A percentile compares a stretch with the other conserved stretches of the same genome.
Conservation (phyloP, 306 rosid genomes). For the Senna siamea region DNA sequence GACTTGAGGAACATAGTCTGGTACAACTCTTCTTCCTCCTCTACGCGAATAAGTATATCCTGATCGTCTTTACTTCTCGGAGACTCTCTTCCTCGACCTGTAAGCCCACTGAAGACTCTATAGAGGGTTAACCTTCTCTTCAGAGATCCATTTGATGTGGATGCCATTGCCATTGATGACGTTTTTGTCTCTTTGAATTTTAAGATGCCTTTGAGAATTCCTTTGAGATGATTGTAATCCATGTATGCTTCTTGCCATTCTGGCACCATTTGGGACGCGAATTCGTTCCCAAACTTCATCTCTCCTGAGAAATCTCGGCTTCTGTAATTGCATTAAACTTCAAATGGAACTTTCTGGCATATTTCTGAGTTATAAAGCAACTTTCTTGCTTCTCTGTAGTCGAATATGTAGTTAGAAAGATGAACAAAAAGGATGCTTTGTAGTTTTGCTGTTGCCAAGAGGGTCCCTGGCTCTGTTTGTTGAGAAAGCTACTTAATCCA, state of each 20-base stretch:
- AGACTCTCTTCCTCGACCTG: constrained; percentile 41
- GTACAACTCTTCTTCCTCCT: constrained; percentile 42
- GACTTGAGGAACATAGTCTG: constrained; percentile 58
- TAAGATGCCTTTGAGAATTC: constrained; percentile 47
- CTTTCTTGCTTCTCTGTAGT: too few species aligned
- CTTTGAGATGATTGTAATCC: constrained; percentile 66
- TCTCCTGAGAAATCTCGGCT: not conserved
- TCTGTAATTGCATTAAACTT: constrained; percentile 26
- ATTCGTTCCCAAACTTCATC: constrained; percentile 87
- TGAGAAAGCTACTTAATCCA: too few species aligned
- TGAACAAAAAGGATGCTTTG: too few species aligned
- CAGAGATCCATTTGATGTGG: constrained; percentile 52
- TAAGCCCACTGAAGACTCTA: constrained; percentile 77
- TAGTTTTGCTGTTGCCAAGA: too few species aligned
- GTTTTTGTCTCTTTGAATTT: constrained; percentile 26
- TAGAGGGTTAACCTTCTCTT: constrained; percentile 59
- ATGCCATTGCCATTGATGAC: constrained; percentile 37
- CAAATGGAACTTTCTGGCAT: not conserved
- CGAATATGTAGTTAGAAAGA: too few species aligned
- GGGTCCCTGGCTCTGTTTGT: too few species aligned
- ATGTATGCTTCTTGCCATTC: constrained; percentile 85
- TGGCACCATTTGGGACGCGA: constrained; percentile 67
- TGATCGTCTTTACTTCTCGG: constrained; percentile 56
- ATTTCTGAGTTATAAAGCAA: not conserved
- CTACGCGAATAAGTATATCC: constrained; percentile 54